Percentiles rank a stretch among this genome's conserved stretches.
These are phyloP conservation scores for Diplodia corticola DNA, from an alignment of 2,329 filamentous ascomycete genomes.

Conservation along the genomic window DNA sequence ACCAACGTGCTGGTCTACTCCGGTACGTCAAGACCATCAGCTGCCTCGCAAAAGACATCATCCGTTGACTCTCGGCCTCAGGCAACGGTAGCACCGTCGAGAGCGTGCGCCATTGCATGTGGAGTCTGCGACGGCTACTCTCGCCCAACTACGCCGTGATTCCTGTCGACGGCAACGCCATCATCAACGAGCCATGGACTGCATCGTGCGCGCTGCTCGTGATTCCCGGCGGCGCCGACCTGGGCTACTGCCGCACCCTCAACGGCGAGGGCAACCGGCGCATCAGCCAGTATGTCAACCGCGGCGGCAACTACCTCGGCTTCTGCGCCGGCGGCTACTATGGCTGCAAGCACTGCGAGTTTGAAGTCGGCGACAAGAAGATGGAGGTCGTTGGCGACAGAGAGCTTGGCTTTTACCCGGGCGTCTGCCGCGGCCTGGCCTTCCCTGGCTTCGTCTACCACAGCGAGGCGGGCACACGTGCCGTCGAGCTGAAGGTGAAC, in stretches of 20 bases:
- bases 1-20: conserved; percentile 94
- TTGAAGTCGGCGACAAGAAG: conserved; percentile 78
- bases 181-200: conserved; percentile 91
- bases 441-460: conserved; percentile 89
- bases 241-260: conserved; percentile 83
- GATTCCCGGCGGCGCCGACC: conserved; percentile 89
- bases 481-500: conserved; percentile 65
- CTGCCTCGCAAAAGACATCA: neutral
- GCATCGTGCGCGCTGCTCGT: conserved; percentile 85
- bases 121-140: conserved; percentile 80
- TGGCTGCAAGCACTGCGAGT: conserved; percentile 77
- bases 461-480: conserved; percentile 79
- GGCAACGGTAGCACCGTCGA: conserved; percentile 83
- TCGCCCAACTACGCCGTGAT: conserved; percentile 92
- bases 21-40: conserved; percentile 54
- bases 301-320: conserved; percentile 82
- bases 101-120: conserved; percentile 86
- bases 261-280: conserved; percentile 85
- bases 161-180: conserved; percentile 71
- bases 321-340: conserved; percentile 97
- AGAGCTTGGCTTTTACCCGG: conserved; percentile 87
- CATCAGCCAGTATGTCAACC: conserved; percentile 82
- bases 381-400: conserved; percentile 84
- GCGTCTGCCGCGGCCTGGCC: conserved; percentile 79
- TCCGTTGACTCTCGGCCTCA: conserved; percentile 39